Conservation (phyloP, 2,329 filamentous ascomycete genomes). For the Pestalotiopsis sp. region DNA sequence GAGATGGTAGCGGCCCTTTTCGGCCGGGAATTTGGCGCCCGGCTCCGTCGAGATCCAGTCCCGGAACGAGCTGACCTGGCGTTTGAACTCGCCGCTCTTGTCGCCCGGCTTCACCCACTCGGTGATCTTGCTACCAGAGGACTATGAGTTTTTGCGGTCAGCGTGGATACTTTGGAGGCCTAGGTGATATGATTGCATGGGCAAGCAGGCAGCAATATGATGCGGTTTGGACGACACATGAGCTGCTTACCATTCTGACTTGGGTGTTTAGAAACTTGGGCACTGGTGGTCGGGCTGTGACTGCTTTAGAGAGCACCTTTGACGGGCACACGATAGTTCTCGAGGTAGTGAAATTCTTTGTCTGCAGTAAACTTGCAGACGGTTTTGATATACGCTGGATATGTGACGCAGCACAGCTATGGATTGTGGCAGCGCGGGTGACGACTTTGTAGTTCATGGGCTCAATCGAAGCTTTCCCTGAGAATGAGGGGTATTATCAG, state of each 20-base stretch:
- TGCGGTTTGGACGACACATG: not conserved
- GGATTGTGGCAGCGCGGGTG: conserved; percentile 11
- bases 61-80: conserved; percentile 81
- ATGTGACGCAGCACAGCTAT: not conserved
- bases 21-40: conserved; percentile 76
- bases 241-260: conserved; percentile 27
- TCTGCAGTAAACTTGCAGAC: not conserved
- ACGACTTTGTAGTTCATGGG: conserved; percentile 21
- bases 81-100: conserved; percentile 89
- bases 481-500: conserved; percentile 8
- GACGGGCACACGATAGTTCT: not conserved
- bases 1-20: conserved; percentile 90
- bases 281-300: not conserved
- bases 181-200: not conserved
- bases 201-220: not conserved
- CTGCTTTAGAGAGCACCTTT: conserved; percentile 3
- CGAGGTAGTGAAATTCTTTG: not conserved
- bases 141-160: not conserved
- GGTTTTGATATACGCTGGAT: not conserved
- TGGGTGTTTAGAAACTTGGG: conserved; percentile 4
- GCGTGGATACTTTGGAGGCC: not conserved
- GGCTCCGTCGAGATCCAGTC: conserved; percentile 74
- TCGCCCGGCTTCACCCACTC: conserved; percentile 81
- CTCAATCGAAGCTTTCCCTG: not conserved
- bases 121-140: conserved; percentile 61